Conservation (phyloP, 495 filamentous ascomycete genomes). For the Talaromyces wortmannii region DNA sequence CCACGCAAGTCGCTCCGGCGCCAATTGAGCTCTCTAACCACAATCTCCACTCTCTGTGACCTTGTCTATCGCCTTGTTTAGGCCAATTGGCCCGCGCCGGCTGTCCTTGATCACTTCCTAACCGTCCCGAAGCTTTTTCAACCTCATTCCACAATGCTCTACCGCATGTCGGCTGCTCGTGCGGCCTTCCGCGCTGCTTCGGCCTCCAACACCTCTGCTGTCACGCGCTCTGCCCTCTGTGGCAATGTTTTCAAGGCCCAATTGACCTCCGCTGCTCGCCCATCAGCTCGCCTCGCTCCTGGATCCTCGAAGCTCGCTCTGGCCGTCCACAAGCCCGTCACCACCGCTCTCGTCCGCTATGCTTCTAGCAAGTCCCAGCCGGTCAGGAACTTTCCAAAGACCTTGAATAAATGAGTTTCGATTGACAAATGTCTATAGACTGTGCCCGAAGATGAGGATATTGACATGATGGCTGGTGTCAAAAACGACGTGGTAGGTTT, state of each 20-base stretch:
- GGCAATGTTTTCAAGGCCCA: conserved; percentile 40
- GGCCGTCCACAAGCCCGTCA: conserved; percentile 41
- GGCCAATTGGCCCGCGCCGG: conserved; percentile 29
- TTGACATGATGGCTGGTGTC: conserved; percentile 63
- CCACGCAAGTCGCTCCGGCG: background rate
- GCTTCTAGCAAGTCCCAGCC: conserved; percentile 18
- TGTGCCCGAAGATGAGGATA: conserved; percentile 29
- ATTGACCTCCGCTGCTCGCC: conserved; percentile 36
- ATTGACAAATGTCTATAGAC: conserved; percentile 12
- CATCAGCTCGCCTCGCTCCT: conserved; percentile 23
- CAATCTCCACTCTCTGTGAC: conserved; percentile 25
- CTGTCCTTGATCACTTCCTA: conserved; percentile 2
- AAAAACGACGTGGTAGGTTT: conserved; percentile 65
- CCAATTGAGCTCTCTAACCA: conserved; percentile 11
- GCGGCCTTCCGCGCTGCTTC: conserved; percentile 38
- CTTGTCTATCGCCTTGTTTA: conserved; percentile 12
- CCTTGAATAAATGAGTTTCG: background rate
- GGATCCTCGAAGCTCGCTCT: conserved; percentile 30
- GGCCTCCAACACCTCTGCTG: conserved; percentile 42
- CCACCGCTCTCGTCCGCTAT: conserved; percentile 45
- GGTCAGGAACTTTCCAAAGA: background rate
- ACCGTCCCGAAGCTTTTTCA: conserved; percentile 4
- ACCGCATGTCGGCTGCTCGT: conserved; percentile 39
- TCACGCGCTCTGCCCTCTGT: conserved; percentile 24
- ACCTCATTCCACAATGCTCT: conserved; percentile 34